Conservation (phyloP, 345 rosid species). For the Trapa bicornis region DNA sequence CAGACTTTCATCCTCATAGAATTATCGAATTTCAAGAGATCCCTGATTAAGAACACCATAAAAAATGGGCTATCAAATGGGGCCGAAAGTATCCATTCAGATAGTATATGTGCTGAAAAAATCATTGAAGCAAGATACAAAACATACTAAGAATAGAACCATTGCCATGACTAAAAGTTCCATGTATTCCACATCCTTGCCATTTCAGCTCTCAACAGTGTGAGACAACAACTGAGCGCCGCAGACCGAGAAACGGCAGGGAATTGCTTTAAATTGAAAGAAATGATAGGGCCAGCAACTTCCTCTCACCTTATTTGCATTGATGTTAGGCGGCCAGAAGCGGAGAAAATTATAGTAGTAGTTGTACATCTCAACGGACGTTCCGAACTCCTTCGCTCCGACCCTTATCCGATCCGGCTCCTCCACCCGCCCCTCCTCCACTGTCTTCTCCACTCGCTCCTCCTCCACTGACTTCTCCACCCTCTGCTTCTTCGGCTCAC, state of each 20-base stretch:
- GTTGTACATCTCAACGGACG: constrained; percentile 68
- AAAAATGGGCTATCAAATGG: no score
- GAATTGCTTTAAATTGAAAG: neutral
- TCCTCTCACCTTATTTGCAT: constrained; percentile 48
- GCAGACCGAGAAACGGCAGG: neutral
- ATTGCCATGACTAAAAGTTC: no score
- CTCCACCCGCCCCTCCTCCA: constrained; percentile 12
- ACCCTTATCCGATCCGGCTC: constrained; percentile 29
- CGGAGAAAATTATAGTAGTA: constrained; percentile 55
- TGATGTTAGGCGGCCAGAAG: constrained; percentile 54
- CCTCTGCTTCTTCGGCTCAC: constrained; percentile 15
- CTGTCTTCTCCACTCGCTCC: constrained; percentile 15
- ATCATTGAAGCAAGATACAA: no score
- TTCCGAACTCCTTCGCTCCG: constrained; percentile 68
- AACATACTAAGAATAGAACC: no score
- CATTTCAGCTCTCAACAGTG: neutral
- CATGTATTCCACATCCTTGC: neutral
- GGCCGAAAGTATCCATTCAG: no score
- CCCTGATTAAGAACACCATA: no score
- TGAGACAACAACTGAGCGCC: neutral
- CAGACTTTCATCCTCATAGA: no score
- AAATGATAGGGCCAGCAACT: neutral
- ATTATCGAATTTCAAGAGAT: no score
- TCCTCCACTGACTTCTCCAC: constrained; percentile 18
- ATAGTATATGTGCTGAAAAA: no score